Base-by-base conservation (phyloP, 2,329 filamentous ascomycete genomes). In the Clonostachys rosea region DNA sequence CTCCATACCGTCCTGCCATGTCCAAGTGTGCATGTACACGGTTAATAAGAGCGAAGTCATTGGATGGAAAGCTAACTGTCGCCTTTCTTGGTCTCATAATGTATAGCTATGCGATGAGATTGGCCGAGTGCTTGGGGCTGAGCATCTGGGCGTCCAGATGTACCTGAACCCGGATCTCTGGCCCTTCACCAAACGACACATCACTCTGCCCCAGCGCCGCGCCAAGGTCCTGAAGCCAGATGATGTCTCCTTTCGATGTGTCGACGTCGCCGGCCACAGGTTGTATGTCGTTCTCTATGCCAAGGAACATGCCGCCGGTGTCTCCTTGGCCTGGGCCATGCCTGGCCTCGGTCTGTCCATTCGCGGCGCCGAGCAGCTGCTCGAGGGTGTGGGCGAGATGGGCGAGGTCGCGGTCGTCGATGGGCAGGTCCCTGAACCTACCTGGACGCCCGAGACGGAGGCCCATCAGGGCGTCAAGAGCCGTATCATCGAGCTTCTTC, bases 291-390 rank as follows among this genome's bases (percentile, higher is more conserved):
- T 76, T 35, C 60, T 67, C 8, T 75, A 65, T 47, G 69, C 70
- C 4, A 48, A 57, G 3, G 47, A 52, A 16, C 64, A 70, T 40
- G 59, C 57, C 13, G 59, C 59, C 14, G 67, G 62, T 18, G 58
- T 73, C 30, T 58, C 68, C 16, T 65, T 64, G 5, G 66, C 68
- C 36, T 79, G 76, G 76, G 64, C 67, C 48, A 67, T 69, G 35
- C 60, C 67, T 4, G 76, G 76, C 1, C 55, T 68, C 0, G 75
- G 74, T 1, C 59, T 78, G n/a, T 71, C 69, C 12, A 66, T 71
- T 24, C 65, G 76, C 1, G 56, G 71, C 1, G 69, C 71, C 1
- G 73, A 75, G 54, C 47, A 63, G n/a, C 58, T 77, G 9, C 58
- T 78, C 8, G 55, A 59, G 1, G 55, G 65, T 0, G 50, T 70